Evolutionary conservation across 805 yeast genomes (phyloP).

Genomic region (Spathaspora hagerdaliae): DNA sequence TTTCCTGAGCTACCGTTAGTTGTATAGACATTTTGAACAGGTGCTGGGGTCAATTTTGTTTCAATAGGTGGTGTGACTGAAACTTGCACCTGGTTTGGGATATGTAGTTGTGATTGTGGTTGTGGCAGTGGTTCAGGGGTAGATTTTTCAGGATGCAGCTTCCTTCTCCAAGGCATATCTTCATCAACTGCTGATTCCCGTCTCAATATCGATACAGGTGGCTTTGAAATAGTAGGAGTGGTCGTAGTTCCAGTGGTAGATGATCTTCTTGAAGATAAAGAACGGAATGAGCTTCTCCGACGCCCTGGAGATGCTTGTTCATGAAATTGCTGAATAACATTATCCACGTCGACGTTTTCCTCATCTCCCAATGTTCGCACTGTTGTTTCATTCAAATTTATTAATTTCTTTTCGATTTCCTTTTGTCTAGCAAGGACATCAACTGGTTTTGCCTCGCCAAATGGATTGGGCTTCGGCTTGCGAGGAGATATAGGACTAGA

Average conservation of each 20-base stretch:
- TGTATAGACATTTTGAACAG: conserved; percentile 14
- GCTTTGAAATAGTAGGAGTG: conserved; percentile 2
- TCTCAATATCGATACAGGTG: conserved; percentile 17
- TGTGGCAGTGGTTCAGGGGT: background rate
- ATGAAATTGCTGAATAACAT: conserved; percentile 10
- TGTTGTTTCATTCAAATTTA: conserved; percentile 29
- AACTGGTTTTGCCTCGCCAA: conserved; percentile 84
- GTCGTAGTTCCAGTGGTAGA: background rate
- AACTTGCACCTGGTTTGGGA: background rate
- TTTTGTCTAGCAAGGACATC: conserved; percentile 63
- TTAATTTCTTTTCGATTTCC: conserved; percentile 50
- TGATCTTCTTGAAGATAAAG: background rate
- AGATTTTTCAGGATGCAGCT: background rate
- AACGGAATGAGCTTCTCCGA: conserved; percentile 4
- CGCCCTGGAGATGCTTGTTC: conserved; percentile 9
- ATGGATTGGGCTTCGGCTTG: conserved; percentile 54
- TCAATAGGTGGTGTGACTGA: conserved; percentile 1
- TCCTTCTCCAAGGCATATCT: background rate
- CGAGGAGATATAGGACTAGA: conserved; percentile 2
- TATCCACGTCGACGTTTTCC: conserved; percentile 7
- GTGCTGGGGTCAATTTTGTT: conserved; percentile 12
- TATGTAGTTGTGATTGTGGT: background rate
- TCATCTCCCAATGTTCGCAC: conserved; percentile 23
- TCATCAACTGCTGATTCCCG: conserved; percentile 10
- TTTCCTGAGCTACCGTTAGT: conserved; percentile 19